A percentile compares a stretch with the other conserved stretches of the same genome.
Conservation (phyloP, 805 yeast species). For the Dipodascus albidus region DNA sequence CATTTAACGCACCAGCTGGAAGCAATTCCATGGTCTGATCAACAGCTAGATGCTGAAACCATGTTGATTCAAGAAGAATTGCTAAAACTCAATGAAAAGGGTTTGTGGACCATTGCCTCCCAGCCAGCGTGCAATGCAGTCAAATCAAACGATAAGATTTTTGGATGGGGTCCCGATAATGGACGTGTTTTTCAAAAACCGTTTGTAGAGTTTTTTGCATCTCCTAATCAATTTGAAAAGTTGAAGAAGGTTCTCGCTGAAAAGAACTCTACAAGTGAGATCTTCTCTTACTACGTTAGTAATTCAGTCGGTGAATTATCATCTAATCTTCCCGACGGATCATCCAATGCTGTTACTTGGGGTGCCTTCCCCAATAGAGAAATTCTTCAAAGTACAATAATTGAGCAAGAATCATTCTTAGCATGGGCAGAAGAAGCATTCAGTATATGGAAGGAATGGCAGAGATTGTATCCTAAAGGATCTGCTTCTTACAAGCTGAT, state of each 20-base stretch:
- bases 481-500: constrained; percentile 48
- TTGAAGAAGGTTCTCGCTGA: constrained; percentile 42
- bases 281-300: constrained; percentile 65
- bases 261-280: constrained; percentile 24
- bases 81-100: constrained; percentile 60
- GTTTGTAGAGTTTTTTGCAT: constrained; percentile 82
- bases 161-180: constrained; percentile 95
- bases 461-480: constrained; percentile 52
- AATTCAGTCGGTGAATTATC: constrained; percentile 44
- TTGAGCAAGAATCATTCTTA: constrained; percentile 82
- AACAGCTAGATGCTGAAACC: constrained; percentile 79
- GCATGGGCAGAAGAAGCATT: constrained; percentile 98
- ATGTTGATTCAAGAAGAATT: constrained; percentile 87
- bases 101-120: constrained; percentile 81
- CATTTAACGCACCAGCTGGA: constrained; percentile 67
- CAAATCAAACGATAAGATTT: constrained; percentile 67
- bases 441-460: constrained; percentile 88
- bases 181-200: constrained; percentile 90
- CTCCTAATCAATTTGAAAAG: constrained; percentile 56
- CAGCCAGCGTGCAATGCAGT: constrained; percentile 89
- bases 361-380: constrained; percentile 91
- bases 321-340: constrained; percentile 44
- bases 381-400: constrained; percentile 81
- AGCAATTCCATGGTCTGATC: constrained; percentile 86
- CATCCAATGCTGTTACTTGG: constrained; percentile 88